A percentile compares a stretch with the other conserved stretches of the same genome.
Conservation (phyloP, 2,329 filamentous ascomycete genomes). For the Pseudogymnoascus destructans region DNA sequence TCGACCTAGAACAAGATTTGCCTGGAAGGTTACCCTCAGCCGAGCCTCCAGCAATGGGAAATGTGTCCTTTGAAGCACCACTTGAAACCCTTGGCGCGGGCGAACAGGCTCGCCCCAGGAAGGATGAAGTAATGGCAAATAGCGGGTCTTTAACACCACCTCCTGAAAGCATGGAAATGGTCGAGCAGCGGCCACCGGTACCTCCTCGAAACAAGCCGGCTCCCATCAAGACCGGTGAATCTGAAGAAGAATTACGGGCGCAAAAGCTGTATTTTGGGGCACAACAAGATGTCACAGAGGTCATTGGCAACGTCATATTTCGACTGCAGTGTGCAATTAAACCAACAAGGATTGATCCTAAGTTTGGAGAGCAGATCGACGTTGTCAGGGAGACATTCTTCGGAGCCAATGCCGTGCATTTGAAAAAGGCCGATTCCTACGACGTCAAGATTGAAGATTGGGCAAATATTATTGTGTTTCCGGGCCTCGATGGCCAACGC, state of each 20-base stretch:
- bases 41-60: not conserved
- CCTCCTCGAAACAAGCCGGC: slow-evolving; percentile 26
- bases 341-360: slow-evolving; percentile 47
- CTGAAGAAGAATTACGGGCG: slow-evolving; percentile 21
- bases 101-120: not conserved
- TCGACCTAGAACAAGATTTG: not conserved
- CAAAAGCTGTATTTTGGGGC: slow-evolving; percentile 26
- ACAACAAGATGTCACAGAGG: slow-evolving; percentile 93
- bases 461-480: slow-evolving; percentile 47
- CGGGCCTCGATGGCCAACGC: slow-evolving; percentile 35
- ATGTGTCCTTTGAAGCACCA: not conserved
- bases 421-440: slow-evolving; percentile 36
- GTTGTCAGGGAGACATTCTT: slow-evolving; percentile 60
- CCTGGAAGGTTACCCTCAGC: not conserved
- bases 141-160: slow-evolving; percentile 21
- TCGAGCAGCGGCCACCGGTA: slow-evolving; percentile 25
- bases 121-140: slow-evolving; percentile 28
- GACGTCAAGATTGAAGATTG: slow-evolving; percentile 32
- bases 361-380: slow-evolving; percentile 67
- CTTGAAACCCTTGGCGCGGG: not conserved
- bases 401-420: slow-evolving; percentile 47
- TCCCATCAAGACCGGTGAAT: slow-evolving; percentile 22
- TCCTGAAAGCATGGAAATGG: slow-evolving; percentile 11
- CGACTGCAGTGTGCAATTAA: slow-evolving; percentile 81
- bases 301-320: slow-evolving; percentile 84